Base-by-base conservation (phyloP, 495 filamentous ascomycete species). In the Parathielavia hyrcaniae region DNA sequence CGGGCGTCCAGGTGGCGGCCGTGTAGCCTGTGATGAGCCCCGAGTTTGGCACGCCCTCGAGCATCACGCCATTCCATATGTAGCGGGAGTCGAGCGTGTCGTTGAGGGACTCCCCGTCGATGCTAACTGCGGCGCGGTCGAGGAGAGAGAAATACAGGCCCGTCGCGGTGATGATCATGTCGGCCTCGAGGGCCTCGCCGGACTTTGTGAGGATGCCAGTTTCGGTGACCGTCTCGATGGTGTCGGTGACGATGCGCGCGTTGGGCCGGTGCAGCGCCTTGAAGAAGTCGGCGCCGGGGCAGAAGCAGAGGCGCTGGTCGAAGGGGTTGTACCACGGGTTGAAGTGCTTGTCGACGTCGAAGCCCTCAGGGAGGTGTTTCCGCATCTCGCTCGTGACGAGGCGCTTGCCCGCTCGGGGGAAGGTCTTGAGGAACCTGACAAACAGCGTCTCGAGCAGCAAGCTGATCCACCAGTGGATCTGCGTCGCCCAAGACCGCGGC, bases 131-230 rank as follows among this genome's bases (percentile, higher is more conserved):
- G 5, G 82, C 70, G 7, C 75, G 74, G 22, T 79, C 79, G 0
- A 79, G 78, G 10, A 88, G 66, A 19, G 71, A 70, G 43, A 89
- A 64, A 44, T 77, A 77, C 1, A 93, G 72, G 1, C 88, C 88
- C 0, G 88, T 93, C 0, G 88, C 87, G 0, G 86, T 87, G 59
- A 91, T 70, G 65, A 91, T 86, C 62, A 87, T 82, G 69, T 91
- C 86, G 0, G 85, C 81, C 1, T 82, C 74, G 4, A 91, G 64
- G 0, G 65, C 67, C 47, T 80, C 74, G 17, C 84, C 87, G 0
- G 77, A 78, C 32, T 75, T 67, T 20, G 89, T 77, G 17, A 68
- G 59, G 55, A 92, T 83, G 1, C 81, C 78, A 13, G 77, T 74
- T 20, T 73, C 67, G 0, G 81, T 85, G 10, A 92, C 81, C 0